Base-by-base conservation (phyloP, 805 yeast genomes). In the Candida gorgasii region DNA sequence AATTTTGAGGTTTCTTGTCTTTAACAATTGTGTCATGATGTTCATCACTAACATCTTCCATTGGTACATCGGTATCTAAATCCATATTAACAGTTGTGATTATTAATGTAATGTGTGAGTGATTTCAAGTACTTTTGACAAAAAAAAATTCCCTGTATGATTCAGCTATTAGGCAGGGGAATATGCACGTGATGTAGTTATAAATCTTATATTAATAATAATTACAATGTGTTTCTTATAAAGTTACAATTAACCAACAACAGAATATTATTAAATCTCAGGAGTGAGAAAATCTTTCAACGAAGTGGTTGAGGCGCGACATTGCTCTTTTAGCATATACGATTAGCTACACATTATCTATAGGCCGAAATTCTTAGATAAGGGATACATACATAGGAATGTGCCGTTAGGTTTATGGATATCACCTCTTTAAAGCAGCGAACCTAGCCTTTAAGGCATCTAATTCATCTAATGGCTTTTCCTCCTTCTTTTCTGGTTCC, bases 11-110 rank as follows among this genome's bases (percentile, higher is more conserved):
- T 33, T 49, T 46, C 6, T 33, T 34, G 22, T 34, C 17, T 18
- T 40, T 41, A n/a, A 36, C 38, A 30, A 58, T 60, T 43, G 44
- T 36, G n/a, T 30, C 38, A 16, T 34, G 34, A 52, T 67, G 73
- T 46, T 70, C 71, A 51, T 70, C 79, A 48, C 74, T 68, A 45
- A 84, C 89, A 57, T 86, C 93, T 62, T 84, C 90, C 93, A 86
- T 86, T 51, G 86, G 89, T 45, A 84, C 84, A 61, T 86, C 95
- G 42, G 85, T 76, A 60, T 86, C 92, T 62, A 82, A 70, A 52
- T 84, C 89, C 90, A 84, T 85, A n/a, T 51, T 18, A 13, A 7
- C 13, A 7, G n/a, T 24, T 12, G 12, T 24, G 28, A 24, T 24
- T 24, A 24, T 24, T 24, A 24, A 24, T 27, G 17, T 27, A 27